Evolutionary conservation across 1,284 basidiomycete species (phyloP), one percentile per base, ranked within the genome.

Genomic region (Cutaneotrichosporon daszewskae): DNA sequence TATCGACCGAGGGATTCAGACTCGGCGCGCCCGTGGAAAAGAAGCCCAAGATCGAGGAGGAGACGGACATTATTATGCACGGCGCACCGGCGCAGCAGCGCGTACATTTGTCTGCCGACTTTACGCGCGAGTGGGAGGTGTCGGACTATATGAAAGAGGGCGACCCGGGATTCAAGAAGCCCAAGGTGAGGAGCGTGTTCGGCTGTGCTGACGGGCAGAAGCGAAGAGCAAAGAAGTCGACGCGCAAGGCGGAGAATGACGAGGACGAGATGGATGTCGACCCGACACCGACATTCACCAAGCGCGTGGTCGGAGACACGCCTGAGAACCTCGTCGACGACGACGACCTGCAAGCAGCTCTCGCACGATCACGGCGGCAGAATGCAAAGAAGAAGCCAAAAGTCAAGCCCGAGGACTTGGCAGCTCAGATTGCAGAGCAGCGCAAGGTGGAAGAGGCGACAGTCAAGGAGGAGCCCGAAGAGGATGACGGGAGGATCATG

Each of bases 281-380:
- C 58, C 74, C 79, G 54, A 17, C 11, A 14, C 78, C 80, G 26
- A 60, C 60, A 16, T 65, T 60, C 34, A 44, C 42, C 33, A 53
- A 42, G 31, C 49, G 63, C 26, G 53, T 50, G 11, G 54, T 59
- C 8, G 63, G 82, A 58, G 80, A 90, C 66, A 75, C 84, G 44
- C 81, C 90, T 59, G 77, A 77, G 50, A 94, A 96, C 72, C 86
- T 97, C 68, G 84, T 98, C 53, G 95, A 98, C 72, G 95, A 99
- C 67, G 95, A 99, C 69, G 95, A 99, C 62, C 78, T 99, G 28
- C 91, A 96, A 75, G 87, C 87, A 25, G 88, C 87, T 22, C 77
- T 98, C 42, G 85, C 94, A 19, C 80, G 87, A 16, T 82, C 87
- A 46, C 77, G 95, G 47, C 79, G 86, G 58, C 83, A 83, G 28